Percentiles rank a stretch among this genome's conserved stretches.
Conservation (phyloP, 1,284 basidiomycete species). For the Leccinum fuscescens region DNA sequence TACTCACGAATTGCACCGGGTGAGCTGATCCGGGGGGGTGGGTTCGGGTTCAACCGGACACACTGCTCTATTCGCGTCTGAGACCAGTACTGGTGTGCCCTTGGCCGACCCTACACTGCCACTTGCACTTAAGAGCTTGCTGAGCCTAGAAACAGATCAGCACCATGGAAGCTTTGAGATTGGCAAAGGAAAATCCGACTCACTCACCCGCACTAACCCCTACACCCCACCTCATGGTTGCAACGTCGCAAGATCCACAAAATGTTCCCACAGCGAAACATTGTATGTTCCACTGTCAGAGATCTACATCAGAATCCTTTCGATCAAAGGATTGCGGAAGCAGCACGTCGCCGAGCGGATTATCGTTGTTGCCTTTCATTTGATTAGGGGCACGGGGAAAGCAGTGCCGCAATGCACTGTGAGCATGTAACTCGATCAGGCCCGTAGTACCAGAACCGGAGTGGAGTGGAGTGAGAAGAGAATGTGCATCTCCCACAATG, state of each 20-base stretch:
- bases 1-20: neutral
- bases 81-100: neutral
- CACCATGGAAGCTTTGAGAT: neutral
- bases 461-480: neutral
- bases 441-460: no score
- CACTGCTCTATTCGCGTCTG: neutral
- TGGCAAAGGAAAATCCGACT: neutral
- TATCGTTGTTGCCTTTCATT: neutral
- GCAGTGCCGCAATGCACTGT: neutral
- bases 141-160: neutral
- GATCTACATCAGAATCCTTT: neutral
- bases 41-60: neutral
- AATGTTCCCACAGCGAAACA: neutral
- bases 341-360: neutral
- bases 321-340: neutral
- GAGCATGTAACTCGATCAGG: neutral
- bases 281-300: neutral
- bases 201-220: neutral
- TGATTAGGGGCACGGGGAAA: neutral
- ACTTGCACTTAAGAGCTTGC: neutral
- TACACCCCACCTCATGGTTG: neutral
- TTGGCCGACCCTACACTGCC: neutral
- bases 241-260: neutral
- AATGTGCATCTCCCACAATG: neutral
- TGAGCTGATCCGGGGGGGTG: neutral